Percentiles rank a stretch among this genome's conserved stretches.
Evolutionary conservation across 2,329 filamentous ascomycete genomes (phyloP).

Genomic region (Davidsoniella virescens): DNA sequence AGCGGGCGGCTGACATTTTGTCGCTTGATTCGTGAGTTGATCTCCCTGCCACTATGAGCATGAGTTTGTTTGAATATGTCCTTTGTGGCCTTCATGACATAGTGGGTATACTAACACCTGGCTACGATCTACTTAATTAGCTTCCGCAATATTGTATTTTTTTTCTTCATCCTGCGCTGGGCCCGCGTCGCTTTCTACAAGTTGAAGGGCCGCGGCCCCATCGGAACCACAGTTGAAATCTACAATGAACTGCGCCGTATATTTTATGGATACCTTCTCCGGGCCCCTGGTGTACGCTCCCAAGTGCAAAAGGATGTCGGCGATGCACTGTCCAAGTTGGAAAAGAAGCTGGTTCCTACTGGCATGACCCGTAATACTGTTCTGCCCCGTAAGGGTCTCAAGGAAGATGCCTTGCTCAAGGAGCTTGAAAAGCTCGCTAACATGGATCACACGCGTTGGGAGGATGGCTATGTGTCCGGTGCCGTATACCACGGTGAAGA

Average conservation of each 20-base stretch:
- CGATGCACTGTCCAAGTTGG: constrained; percentile 63
- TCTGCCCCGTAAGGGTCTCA: constrained; percentile 73
- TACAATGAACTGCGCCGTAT: constrained; percentile 57
- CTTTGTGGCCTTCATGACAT: neutral
- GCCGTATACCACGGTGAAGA: constrained; percentile 92
- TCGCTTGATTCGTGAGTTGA: constrained; percentile 10
- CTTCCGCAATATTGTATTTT: constrained; percentile 72
- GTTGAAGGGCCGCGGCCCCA: constrained; percentile 71
- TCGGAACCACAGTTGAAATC: constrained; percentile 61
- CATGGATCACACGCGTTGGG: constrained; percentile 93
- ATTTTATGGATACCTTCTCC: constrained; percentile 72
- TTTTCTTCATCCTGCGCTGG: constrained; percentile 75
- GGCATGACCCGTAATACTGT: constrained; percentile 56
- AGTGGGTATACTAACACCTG: neutral
- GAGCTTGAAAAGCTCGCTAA: constrained; percentile 65
- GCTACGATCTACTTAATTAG: constrained; percentile 25
- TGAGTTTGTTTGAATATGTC: neutral
- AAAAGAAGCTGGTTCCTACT: constrained; percentile 65
- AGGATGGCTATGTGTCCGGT: constrained; percentile 85
- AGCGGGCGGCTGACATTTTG: constrained; percentile 6
- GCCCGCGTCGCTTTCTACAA: constrained; percentile 67
- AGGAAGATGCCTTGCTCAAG: constrained; percentile 56
- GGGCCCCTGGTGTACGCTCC: constrained; percentile 68
- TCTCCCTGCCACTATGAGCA: neutral
- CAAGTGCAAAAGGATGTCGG: constrained; percentile 74